Conservation (phyloP, 805 yeast genomes). For the Maudiozyma serrabonitensis region DNA sequence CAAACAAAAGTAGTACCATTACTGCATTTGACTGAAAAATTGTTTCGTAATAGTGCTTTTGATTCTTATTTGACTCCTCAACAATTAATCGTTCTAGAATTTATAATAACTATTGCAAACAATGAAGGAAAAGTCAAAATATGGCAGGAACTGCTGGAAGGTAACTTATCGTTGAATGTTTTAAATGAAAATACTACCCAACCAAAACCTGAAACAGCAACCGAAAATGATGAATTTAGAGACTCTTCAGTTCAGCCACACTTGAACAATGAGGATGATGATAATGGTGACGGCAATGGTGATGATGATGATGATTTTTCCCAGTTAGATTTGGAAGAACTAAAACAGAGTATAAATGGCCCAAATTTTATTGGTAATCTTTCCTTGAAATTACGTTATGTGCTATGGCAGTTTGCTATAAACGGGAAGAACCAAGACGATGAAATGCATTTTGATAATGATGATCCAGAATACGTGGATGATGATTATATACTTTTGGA, state of each 20-base stretch:
- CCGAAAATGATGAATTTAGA: constrained; percentile 1
- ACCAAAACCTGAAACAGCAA: not conserved
- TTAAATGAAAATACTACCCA: constrained; percentile 3
- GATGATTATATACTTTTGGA: constrained; percentile 3
- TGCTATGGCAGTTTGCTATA: constrained; percentile 57
- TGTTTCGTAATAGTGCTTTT: constrained; percentile 33
- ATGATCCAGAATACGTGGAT: not conserved
- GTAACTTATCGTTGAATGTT: constrained; percentile 24
- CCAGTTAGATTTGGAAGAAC: constrained; percentile 32
- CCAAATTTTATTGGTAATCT: constrained; percentile 41
- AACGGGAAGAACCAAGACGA: constrained; percentile 27
- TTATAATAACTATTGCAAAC: constrained; percentile 33
- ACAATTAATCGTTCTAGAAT: constrained; percentile 42
- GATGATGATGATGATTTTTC: constrained; percentile 28
- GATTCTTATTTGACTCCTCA: constrained; percentile 44
- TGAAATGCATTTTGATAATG: constrained; percentile 5
- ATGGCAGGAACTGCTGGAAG: constrained; percentile 39
- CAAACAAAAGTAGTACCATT: constrained; percentile 25
- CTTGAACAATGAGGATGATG: not conserved
- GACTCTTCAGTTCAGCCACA: constrained; percentile 1
- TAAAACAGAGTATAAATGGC: constrained; percentile 36
- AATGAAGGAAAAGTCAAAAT: constrained; percentile 20
- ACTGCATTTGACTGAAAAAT: constrained; percentile 27
- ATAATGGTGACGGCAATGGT: not conserved
- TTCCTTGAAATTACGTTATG: constrained; percentile 55